Evolutionary conservation across 2,329 filamentous ascomycete genomes (phyloP), one percentile per base, ranked within the genome.

Genomic region (Lachnellula subtilissima): DNA sequence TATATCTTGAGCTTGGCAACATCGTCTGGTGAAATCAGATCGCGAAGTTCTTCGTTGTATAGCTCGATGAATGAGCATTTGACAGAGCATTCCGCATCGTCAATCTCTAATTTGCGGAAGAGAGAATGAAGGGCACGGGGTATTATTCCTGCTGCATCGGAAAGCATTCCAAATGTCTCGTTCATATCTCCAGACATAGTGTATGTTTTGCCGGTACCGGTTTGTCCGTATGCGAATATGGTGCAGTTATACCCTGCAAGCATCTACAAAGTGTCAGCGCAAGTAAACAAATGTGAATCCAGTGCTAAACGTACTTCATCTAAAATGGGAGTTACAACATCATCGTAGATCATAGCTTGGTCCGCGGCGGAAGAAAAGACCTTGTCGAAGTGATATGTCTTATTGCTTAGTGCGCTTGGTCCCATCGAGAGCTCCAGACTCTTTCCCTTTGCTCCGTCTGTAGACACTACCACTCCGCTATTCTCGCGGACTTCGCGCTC

Each of bases 141-240:
- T 60, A 99, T 94, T 65, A 99, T 97, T 65, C 94, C 94, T 28
- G 95, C 94, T 40, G 86, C 87, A 69, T 97, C 94, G 1, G 93
- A 93, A 14, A 96, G 79, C 57, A 96, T 85, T 1, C 93, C 91
- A 39, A 91, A 74, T 0, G 85, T 90, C 65, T 97, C 89, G 14
- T 83, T 89, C 84, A 99, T 97, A 72, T 99, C 93, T 54, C 94
- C 94, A 0, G 93, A 96, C 94, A 99, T 99, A 23, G 94, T 99
- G 73, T 99, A 99, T 14, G 94, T 99, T 73, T 99, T 99, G 65
- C 94, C 94, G 0, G 94, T 99, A 46, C 94, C 94, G 0, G 94
- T 99, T 72, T 99, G 94, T 25, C 94, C 94, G 71, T 99, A 99
- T 36, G 94, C 94, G 67, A 99, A 99, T 58, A 99, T 96, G 5